Evolutionary conservation across 768 basidiomycete species (phyloP), one percentile per base, ranked within the genome.

Genomic region (Suillus ampliporus): DNA sequence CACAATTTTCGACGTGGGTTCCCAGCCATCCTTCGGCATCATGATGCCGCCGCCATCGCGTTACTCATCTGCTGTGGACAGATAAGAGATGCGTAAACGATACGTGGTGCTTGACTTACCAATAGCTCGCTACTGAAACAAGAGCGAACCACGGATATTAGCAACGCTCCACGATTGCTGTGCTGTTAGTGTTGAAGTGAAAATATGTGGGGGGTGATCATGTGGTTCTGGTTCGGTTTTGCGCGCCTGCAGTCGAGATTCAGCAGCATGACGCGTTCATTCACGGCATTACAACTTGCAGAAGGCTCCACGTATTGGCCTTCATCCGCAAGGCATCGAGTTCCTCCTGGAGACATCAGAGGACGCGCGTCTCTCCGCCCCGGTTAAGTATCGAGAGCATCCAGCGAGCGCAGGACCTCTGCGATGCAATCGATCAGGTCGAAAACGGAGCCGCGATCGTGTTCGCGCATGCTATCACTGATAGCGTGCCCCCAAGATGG

Each of bases 161-260:
- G 95, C 94, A 3, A 94, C 94, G 26, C 95, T 83, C 97, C 96
- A 98, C 0, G 94, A 90, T 66, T 96, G 92, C 64, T 94, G 89
- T 0, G 91, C 90, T 68, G 90, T 90, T 31, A 95, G 83, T 0
- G 87, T 87, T 5, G 86, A 83, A 0, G 90, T 87, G 0, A 94
- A 92, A 0, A 89, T 91, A 75, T 94, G 95, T 0, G 93, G 82
- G 1, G 91, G 82, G n/a, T 84, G 77, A 14, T 84, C 81, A 26
- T 77, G 74, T 1, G 77, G 69, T 4, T 79, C 74, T n/a, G 78
- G 73, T 47, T 86, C 83, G 0, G 85, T 87, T 79, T 90, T 91
- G 50, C 92, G 85, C 23, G 87, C 83, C 91, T 90, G 67, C 31
- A 48, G n/a, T 13, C 46, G 26, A 37, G 57, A 57, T 47, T 6